Evolutionary conservation across 768 basidiomycete genomes (phyloP), one percentile per base, ranked within the genome.

Genomic region (Tricholoma terreum): DNA sequence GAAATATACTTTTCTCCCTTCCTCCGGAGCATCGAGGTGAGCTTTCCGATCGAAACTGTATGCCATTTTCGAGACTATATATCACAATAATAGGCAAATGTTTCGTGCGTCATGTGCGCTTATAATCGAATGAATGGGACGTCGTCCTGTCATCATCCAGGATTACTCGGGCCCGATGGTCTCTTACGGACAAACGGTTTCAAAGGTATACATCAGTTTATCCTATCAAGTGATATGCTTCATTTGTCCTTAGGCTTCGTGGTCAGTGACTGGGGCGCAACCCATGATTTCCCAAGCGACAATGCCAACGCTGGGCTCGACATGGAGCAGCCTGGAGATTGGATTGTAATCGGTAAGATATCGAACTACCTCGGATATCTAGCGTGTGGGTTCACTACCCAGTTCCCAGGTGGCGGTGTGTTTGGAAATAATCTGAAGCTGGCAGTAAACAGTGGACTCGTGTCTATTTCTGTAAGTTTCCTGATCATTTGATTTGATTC

Each of bases 71-170:
- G 21, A 15, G 46, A 34, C 22, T 58, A 11, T 35, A 15, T 7
- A 24, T 12, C 43, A 9, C 43, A 21, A 55, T 22, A 31, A 21
- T 45, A 80, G 80, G 81, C 84, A 12, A 78, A 75, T 50, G 80
- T 81, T 1, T 68, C 75, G 14, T 74, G 76, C 2, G 73, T 83
- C 7, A 83, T 84, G 82, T 78, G 80, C 57, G 75, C 76, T 9
- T 81, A 77, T 58, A 84, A 84, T 60, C 75, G 79, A 46, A 66
- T 84, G 60, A 85, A 86, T 56, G 73, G 77, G 2, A 85, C 86
- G 1, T 86, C 83, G 12, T 82, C 86, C 0, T 88, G 86, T 64
- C 84, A 88, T 59, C 82, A 86, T 58, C 72, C 77, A 22, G 75
- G 72, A 36, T 69, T 81, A 12, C 65, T 87, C 36, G 77, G 78